Evolutionary conservation across 306 rosid genomes (phyloP).

Genomic region (Lablab purpureus): DNA sequence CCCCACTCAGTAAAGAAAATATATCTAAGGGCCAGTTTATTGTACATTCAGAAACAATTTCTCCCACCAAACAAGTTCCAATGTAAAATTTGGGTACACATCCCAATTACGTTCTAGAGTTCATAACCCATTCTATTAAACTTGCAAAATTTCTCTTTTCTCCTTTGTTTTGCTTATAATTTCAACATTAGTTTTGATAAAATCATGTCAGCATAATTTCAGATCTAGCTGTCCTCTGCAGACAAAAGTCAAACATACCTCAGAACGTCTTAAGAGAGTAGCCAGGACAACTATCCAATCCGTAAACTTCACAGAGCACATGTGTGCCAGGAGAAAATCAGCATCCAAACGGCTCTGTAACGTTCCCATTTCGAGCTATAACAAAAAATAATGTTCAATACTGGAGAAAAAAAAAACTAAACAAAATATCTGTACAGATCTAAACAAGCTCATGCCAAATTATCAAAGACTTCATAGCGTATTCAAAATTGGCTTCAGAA

Average conservation of each 20-base stretch:
- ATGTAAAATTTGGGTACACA: background rate
- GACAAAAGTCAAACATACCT: slow-evolving; percentile 61
- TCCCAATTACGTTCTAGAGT: background rate
- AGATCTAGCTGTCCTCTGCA: slow-evolving; percentile 17
- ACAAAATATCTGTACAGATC: slow-evolving; percentile 18
- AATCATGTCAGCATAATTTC: slow-evolving; percentile 28
- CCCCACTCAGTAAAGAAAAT: background rate
- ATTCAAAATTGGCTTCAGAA: slow-evolving; percentile 33
- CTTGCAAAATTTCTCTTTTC: background rate
- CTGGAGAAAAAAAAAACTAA: slow-evolving; percentile 3
- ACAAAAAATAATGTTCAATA: slow-evolving; percentile 42
- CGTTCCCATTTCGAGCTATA: slow-evolving; percentile 90
- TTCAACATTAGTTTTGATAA: background rate
- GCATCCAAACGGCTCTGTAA: slow-evolving; percentile 96
- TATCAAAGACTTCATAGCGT: slow-evolving; percentile 17
- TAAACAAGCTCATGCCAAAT: slow-evolving; percentile 29
- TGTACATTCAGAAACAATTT: background rate
- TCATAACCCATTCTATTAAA: background rate
- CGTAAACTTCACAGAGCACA: slow-evolving; percentile 97
- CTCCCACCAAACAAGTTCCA: background rate
- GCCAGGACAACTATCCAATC: slow-evolving; percentile 99
- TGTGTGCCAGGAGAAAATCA: slow-evolving; percentile 89
- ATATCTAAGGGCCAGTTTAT: background rate
- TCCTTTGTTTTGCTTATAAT: slow-evolving; percentile 16
- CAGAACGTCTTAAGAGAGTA: slow-evolving; percentile 88